Base-by-base conservation (phyloP, 2,329 filamentous ascomycete species). In the Sporothrix brunneoviolacea region DNA sequence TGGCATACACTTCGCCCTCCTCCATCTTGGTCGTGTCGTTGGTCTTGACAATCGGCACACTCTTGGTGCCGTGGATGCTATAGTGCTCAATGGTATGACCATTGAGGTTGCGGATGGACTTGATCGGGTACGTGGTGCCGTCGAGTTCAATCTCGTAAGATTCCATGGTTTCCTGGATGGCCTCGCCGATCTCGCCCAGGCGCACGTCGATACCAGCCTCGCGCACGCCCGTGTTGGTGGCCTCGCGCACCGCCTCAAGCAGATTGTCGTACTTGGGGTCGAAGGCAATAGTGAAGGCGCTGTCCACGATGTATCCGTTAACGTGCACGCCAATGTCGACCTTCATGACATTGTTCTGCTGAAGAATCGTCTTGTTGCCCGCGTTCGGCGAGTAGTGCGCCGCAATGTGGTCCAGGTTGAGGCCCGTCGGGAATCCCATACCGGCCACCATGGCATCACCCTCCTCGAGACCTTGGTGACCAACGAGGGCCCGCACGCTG, bases 11-110 rank as follows among this genome's bases (percentile, higher is more conserved):
- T 64, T 97, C 91, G 37, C 90, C 90, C 70, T 96, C 91, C 71
- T 96, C 91, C 91, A 97, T 97, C 77, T 95, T 95, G 47, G 89
- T 94, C 65, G 84, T 82, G 62, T 95, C 88, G 55, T 80, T 80
- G 55, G 82, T 84, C 74, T 95, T 95, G 57, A 96, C 89, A 61
- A 96, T 95, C 0, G 91, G 91, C 46, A 96, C 88, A 58, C 87
- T 90, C 76, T 96, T 96, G 61, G 82, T 86, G 52, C 91, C 90
- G 70, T 96, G 91, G 60, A 96, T 96, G 65, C 82, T 83, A 73
- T 91, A 93, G 55, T 83, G 90, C 51, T 88, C 76, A 62, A 96
- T 96, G 58, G 87, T 91, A 72, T 96, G 91, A 9, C 89, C 90
- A 62, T 87, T 91, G 54, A 95, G 74, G 70, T 93, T 93, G 57